Base-by-base conservation (phyloP, 2,329 filamentous ascomycete genomes). In the Blastomyces silverae region DNA sequence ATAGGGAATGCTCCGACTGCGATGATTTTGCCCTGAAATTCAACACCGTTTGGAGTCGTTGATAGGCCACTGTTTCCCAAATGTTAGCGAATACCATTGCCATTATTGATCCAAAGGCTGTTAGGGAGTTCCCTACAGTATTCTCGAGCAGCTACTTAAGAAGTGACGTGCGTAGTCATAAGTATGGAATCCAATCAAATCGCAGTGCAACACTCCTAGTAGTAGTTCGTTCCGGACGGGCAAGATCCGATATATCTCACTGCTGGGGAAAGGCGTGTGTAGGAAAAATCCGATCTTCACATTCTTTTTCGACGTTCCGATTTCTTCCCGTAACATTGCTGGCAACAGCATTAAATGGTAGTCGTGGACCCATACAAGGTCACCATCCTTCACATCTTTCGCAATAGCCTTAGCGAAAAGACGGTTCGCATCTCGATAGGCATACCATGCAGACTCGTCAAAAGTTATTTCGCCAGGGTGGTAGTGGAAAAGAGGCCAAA, bases 111-210 rank as follows among this genome's bases (percentile, higher is more conserved):
- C 61, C 52, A 17, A 69, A 61, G 25, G 28, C 3, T 39, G 15
- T 52, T 22, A 13, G 63, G 39, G 37, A 56, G 31, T 42, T 42
- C 77, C 85, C 76, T 81, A 89, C 82, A 97, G 83, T 70, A 97
- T 94, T 69, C 93, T 89, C n/a, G 92, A 93, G 79, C 94, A 97
- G 74, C 90, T 93, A 79, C 92, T 96, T 70, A 99, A 80, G 80
- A 97, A 99, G 79, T 99, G 94, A 62, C 94, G 86, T n/a, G 92
- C 93, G 74, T 99, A 99, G 79, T 97, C 93, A 80, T 97, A 97
- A 37, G 94, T 99, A 79, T 99, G 94, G 82, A 99, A 97, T 42
- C 94, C 94, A 73, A 97, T 91, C 66, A 99, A 81, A 75, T 97
- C 94, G 80, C 93, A 96, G 75, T 96, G 89, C 44, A 99, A 83